These are phyloP conservation scores for Phalaenopsis equestris DNA, from an alignment of 106 monocot species.

Conservation along the genomic window DNA sequence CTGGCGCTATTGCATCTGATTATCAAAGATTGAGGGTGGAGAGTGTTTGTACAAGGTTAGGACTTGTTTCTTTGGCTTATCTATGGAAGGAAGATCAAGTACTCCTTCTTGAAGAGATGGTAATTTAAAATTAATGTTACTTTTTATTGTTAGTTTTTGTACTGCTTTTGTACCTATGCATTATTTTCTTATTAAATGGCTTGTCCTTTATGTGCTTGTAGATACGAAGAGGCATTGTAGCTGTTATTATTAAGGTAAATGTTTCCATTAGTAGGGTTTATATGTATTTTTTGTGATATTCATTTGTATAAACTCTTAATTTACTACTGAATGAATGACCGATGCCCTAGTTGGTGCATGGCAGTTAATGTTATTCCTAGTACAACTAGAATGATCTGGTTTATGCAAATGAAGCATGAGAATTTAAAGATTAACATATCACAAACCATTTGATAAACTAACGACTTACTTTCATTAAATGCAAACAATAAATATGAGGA, in stretches of 20 bases:
- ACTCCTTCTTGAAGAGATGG: constrained; percentile 87
- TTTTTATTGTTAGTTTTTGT: background rate
- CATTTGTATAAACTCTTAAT: background rate
- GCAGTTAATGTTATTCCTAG: background rate
- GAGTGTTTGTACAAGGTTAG: constrained; percentile 92
- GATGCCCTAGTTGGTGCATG: background rate
- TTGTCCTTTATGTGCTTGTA: constrained; percentile 24
- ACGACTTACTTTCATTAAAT: too few relatives aligned
- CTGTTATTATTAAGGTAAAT: constrained; percentile 82
- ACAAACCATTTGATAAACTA: too few relatives aligned
- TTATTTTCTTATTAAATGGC: constrained; percentile 2
- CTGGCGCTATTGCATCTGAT: constrained; percentile 98
- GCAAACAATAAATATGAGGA: too few relatives aligned
- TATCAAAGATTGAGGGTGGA: constrained; percentile 96
- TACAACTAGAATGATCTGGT: background rate
- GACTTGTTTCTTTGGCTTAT: constrained; percentile 92
- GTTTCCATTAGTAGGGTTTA: background rate
- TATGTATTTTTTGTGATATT: background rate
- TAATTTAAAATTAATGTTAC: constrained; percentile 23
- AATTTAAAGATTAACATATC: background rate
- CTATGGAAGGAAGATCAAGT: constrained; percentile 96
- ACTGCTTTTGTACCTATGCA: background rate
- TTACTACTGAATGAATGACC: background rate
- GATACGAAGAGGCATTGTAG: constrained; percentile 69
- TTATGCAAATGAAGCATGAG: background rate